Base-by-base conservation (phyloP, 2,329 filamentous ascomycete genomes). In the Ophiocordyceps camponoti-saundersi region DNA sequence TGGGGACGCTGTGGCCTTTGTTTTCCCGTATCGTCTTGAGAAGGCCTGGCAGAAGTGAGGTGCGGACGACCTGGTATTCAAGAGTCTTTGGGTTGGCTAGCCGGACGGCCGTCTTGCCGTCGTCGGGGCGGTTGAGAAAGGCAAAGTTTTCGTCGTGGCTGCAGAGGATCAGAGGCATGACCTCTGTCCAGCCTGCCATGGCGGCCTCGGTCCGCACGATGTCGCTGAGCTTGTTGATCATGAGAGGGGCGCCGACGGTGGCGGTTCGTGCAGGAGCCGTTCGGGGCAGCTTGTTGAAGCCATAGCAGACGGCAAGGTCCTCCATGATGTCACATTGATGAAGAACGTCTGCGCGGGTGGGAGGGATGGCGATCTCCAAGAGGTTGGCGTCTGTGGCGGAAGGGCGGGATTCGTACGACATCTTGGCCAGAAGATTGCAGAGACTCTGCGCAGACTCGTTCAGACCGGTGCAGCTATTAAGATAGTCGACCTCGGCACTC, bases 271-370 rank as follows among this genome's bases (percentile, higher is more conserved):
- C 88, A 10, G 89, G 88, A 58, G 90, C 87, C 44, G 82, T 80
- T 46, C 88, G 82, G 1, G 90, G 89, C 18, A 98, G 80, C 52
- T 85, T 87, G 73, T 98, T 98, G 76, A 95, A 98, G 53, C 93
- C 92, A 63, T 96, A 95, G 46, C 87, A 88, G 53, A 98, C 92
- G 40, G 88, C 92, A 20, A 93, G 81, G 61, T 98, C 93, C 68
- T 98, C 92, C 90, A 98, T 98, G 55, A 98, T 85, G 61, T 98
- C 92, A 57, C 88, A 93, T 60, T 95, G 85, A 65, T 98, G 92
- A 30, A 98, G 79, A 41, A 98, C 82, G 63, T 98, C 92, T 44
- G 92, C 90, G 51, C 92, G 79, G 44, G 89, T 96, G 30, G 89
- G 79, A 10, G 92, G 92, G 22, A 96, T 77, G 34, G 81, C 75